These are phyloP conservation scores for Castanea sativa DNA, from an alignment of 306 rosid genomes.

Conservation along the genomic window DNA sequence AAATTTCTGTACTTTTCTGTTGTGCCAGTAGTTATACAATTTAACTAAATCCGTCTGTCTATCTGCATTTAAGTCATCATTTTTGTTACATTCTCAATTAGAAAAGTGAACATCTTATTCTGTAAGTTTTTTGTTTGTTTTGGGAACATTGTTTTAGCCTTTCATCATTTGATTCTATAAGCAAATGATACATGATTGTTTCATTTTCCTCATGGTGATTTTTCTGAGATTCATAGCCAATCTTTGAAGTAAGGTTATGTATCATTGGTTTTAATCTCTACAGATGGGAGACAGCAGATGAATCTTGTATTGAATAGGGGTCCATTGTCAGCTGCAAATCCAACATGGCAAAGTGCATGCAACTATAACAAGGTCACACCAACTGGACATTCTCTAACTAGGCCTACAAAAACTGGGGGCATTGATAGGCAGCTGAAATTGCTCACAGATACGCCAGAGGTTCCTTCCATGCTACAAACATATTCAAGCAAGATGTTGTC, in stretches of 20 bases:
- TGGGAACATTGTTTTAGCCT: neutral
- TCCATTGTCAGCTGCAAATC: conserved; percentile 33
- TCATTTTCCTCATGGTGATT: neutral
- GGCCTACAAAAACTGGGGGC: conserved; percentile 40
- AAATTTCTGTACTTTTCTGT: neutral
- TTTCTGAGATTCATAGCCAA: neutral
- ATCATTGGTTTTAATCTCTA: neutral
- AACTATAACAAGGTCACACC: conserved; percentile 38
- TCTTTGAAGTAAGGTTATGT: neutral
- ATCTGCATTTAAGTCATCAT: neutral
- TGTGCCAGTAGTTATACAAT: neutral
- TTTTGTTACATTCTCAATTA: neutral
- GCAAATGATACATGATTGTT: neutral
- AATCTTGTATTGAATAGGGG: conserved; percentile 28
- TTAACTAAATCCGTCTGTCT: neutral
- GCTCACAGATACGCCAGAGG: conserved; percentile 23
- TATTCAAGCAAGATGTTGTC: neutral
- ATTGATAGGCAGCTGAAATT: conserved; percentile 19
- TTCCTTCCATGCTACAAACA: neutral
- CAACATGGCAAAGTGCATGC: conserved; percentile 47
- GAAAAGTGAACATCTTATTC: neutral
- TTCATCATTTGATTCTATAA: neutral
- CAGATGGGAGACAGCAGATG: conserved; percentile 62
- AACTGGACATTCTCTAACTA: conserved; percentile 48
- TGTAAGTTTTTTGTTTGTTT: neutral